These are phyloP conservation scores for Hippophae rhamnoides DNA, from an alignment of 306 rosid genomes.

Conservation along the genomic window DNA sequence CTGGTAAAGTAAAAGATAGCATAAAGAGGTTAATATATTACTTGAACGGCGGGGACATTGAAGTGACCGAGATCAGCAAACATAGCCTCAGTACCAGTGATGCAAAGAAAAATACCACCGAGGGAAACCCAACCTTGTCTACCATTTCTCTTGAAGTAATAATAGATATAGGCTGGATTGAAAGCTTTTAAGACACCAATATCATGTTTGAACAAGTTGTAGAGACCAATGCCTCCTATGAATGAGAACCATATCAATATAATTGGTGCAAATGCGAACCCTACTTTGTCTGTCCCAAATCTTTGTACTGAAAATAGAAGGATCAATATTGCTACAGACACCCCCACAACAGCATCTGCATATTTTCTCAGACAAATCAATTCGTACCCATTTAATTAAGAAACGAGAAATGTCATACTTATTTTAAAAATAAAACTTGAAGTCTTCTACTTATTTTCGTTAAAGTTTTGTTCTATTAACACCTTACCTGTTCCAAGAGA, in stretches of 20 bases:
- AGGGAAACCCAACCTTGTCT: constrained; percentile 51
- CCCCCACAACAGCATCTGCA: constrained; percentile 44
- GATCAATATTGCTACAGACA: constrained; percentile 40
- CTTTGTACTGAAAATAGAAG: constrained; percentile 32
- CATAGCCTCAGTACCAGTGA: constrained; percentile 84
- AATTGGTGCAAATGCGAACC: constrained; percentile 44
- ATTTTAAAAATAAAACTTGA: too few relatives aligned
- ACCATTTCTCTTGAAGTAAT: constrained; percentile 43
- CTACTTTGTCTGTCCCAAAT: constrained; percentile 63
- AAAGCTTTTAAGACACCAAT: constrained; percentile 38
- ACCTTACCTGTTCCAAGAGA: constrained; percentile 49
- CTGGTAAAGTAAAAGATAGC: too few relatives aligned
- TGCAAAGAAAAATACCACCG: constrained; percentile 51
- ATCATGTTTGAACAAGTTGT: constrained; percentile 47
- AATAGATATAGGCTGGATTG: constrained; percentile 37
- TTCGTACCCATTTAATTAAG: too few relatives aligned
- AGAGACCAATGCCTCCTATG: constrained; percentile 48
- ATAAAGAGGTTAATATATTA: background rate
- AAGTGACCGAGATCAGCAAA: constrained; percentile 94
- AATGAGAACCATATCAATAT: constrained; percentile 40
- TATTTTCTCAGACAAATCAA: too few relatives aligned
- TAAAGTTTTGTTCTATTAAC: too few relatives aligned
- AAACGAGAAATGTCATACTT: too few relatives aligned
- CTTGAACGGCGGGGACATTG: constrained; percentile 59
- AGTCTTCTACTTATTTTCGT: too few relatives aligned